Evolutionary conservation across 176 grass and related monocot species (phyloP).

Genomic region (Phoenix roebelenii): DNA sequence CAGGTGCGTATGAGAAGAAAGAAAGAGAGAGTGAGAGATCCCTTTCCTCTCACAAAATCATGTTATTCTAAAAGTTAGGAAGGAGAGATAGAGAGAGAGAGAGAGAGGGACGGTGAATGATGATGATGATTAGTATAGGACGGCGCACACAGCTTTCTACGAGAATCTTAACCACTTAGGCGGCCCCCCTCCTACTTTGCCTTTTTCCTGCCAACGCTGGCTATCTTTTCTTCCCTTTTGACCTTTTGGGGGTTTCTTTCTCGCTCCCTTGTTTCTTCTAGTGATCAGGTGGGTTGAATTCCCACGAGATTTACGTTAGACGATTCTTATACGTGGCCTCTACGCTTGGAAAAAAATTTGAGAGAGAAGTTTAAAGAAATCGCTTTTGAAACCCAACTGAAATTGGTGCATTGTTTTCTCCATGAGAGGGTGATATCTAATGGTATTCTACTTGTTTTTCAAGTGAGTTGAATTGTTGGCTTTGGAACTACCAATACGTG

Average conservation of each 20-base stretch:
- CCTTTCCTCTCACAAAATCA: neutral
- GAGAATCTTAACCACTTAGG: slow-evolving; percentile 7
- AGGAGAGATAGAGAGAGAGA: neutral
- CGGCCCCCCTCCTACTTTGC: neutral
- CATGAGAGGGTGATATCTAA: no score
- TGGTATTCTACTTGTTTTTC: no score
- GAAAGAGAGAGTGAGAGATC: neutral
- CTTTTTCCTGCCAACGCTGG: neutral
- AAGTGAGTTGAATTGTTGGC: no score
- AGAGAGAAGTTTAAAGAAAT: no score
- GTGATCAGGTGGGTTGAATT: no score
- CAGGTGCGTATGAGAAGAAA: neutral
- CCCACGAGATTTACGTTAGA: no score
- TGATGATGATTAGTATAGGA: neutral
- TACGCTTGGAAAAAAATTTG: no score
- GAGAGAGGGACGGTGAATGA: neutral
- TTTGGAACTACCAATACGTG: no score
- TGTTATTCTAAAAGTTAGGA: neutral
- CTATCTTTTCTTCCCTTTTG: slow-evolving; percentile 1
- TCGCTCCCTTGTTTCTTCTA: neutral
- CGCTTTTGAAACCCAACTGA: no score
- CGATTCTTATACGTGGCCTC: no score
- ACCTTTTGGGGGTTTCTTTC: neutral
- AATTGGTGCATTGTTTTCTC: no score
- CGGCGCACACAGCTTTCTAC: neutral